Evolutionary conservation across 2,329 filamentous ascomycete genomes (phyloP).

Genomic region (Malbranchea zuffiana): DNA sequence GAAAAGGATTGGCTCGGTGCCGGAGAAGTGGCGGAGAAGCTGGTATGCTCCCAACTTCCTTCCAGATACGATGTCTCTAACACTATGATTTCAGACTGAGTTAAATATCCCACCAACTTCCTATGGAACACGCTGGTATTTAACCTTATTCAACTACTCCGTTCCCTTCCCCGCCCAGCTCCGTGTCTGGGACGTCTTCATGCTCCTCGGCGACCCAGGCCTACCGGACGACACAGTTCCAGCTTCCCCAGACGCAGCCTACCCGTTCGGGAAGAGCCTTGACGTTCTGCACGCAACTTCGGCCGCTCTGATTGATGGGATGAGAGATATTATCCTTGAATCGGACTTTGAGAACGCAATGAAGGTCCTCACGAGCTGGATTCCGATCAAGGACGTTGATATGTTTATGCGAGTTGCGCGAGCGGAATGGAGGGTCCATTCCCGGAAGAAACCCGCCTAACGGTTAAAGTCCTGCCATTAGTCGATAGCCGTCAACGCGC

Average conservation of each 20-base stretch:
- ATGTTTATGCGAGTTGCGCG: constrained; percentile 81
- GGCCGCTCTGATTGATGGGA: constrained; percentile 80
- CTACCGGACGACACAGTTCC: constrained; percentile 25
- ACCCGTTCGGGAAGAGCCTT: constrained; percentile 52
- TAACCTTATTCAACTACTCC: constrained; percentile 94
- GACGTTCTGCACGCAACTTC: constrained; percentile 84
- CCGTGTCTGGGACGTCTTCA: constrained; percentile 94
- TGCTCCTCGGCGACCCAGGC: constrained; percentile 74
- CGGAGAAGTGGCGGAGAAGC: constrained; percentile 66
- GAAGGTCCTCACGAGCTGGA: constrained; percentile 90
- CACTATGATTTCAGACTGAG: constrained; percentile 45
- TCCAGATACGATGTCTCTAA: not conserved
- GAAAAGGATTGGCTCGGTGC: constrained; percentile 69
- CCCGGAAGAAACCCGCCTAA: constrained; percentile 36
- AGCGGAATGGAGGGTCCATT: constrained; percentile 68
- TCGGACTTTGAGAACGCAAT: constrained; percentile 96
- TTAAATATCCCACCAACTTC: constrained; percentile 74
- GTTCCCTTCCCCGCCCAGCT: constrained; percentile 91
- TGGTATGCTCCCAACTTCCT: constrained; percentile 47
- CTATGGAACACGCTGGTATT: constrained; percentile 95
- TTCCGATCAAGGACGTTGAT: constrained; percentile 89
- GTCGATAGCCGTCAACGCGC: no score
- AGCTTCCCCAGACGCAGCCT: constrained; percentile 18
- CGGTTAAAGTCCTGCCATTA: no score
- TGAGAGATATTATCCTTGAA: constrained; percentile 76